Evolutionary conservation across 1,284 basidiomycete species (phyloP).

Genomic region (Boletus subluridellus): DNA sequence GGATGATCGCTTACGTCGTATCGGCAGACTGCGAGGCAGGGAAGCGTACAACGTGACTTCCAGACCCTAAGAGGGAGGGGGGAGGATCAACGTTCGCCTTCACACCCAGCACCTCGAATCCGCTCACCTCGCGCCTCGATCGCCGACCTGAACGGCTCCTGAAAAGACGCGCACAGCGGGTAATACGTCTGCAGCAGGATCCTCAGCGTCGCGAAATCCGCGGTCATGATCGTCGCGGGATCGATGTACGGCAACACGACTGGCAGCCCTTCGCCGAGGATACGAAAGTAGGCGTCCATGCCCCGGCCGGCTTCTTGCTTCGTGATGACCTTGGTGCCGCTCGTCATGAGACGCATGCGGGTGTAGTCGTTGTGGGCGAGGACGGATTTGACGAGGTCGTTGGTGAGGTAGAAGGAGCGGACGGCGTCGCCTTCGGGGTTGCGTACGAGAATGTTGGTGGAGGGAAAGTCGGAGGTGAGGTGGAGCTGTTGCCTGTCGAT

Average conservation of each 20-base stretch:
- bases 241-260: slow-evolving; percentile 80
- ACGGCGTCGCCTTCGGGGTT: slow-evolving; percentile 78
- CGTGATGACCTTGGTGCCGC: slow-evolving; percentile 83
- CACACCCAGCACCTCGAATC: not conserved
- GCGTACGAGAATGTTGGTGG: slow-evolving; percentile 78
- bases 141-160: slow-evolving; percentile 50
- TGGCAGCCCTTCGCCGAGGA: slow-evolving; percentile 82
- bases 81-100: not conserved
- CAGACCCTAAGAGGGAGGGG: slow-evolving; percentile 44
- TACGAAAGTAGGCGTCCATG: slow-evolving; percentile 63
- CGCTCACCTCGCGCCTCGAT: slow-evolving; percentile 50
- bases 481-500: slow-evolving; percentile 65
- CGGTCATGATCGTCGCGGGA: slow-evolving; percentile 58
- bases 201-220: slow-evolving; percentile 59
- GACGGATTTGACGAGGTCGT: slow-evolving; percentile 77
- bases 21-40: slow-evolving; percentile 51
- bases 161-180: slow-evolving; percentile 66
- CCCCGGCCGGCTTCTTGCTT: slow-evolving; percentile 63
- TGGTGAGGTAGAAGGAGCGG: slow-evolving; percentile 88
- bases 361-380: slow-evolving; percentile 83
- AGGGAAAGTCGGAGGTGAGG: slow-evolving; percentile 72
- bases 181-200: slow-evolving; percentile 74
- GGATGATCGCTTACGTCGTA: slow-evolving; percentile 46
- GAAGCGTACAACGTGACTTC: slow-evolving; percentile 74
- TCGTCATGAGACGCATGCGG: slow-evolving; percentile 82